phyloP scores from a whole-genome alignment of 768 basidiomycete species.

The Lentinula sp. region DNA sequence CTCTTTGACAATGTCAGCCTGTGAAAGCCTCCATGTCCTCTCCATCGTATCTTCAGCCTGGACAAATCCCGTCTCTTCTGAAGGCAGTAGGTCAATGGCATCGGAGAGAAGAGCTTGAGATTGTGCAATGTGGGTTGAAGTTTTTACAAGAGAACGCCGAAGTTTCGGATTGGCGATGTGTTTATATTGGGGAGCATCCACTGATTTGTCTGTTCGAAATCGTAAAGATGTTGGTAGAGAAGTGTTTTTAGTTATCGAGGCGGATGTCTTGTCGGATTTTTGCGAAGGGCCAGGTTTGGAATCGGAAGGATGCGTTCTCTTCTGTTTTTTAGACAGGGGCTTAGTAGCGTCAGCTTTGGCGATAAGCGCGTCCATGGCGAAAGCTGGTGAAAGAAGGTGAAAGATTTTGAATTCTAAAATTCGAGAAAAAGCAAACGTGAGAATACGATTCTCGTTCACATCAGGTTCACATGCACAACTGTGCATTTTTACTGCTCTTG shows the following conservation, averaged over 20 bases:
- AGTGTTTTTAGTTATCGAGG: constrained; percentile 54
- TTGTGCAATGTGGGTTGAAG: constrained; percentile 58
- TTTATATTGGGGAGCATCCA: constrained; percentile 33
- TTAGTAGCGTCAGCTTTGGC: constrained; percentile 59
- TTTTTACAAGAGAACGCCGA: constrained; percentile 58
- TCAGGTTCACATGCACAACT: no score
- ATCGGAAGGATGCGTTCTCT: constrained; percentile 18
- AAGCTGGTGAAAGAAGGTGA: not conserved
- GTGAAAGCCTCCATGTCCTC: constrained; percentile 82
- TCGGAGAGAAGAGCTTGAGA: constrained; percentile 58
- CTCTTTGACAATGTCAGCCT: constrained; percentile 64
- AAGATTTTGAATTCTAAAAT: no score
- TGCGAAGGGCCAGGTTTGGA: constrained; percentile 14
- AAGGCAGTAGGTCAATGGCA: constrained; percentile 59
- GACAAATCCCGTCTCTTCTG: constrained; percentile 65
- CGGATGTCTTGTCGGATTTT: constrained; percentile 37
- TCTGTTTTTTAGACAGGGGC: constrained; percentile 41
- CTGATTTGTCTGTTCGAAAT: constrained; percentile 35
- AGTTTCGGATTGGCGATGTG: constrained; percentile 76
- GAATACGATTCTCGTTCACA: no score
- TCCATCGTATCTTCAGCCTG: constrained; percentile 79
- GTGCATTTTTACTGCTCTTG: no score
- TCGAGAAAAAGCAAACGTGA: no score
- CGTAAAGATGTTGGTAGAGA: constrained; percentile 66
- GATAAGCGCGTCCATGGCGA: constrained; percentile 64